Base-by-base conservation (phyloP, 2,329 filamentous ascomycete genomes). In the Curvularia sp. region DNA sequence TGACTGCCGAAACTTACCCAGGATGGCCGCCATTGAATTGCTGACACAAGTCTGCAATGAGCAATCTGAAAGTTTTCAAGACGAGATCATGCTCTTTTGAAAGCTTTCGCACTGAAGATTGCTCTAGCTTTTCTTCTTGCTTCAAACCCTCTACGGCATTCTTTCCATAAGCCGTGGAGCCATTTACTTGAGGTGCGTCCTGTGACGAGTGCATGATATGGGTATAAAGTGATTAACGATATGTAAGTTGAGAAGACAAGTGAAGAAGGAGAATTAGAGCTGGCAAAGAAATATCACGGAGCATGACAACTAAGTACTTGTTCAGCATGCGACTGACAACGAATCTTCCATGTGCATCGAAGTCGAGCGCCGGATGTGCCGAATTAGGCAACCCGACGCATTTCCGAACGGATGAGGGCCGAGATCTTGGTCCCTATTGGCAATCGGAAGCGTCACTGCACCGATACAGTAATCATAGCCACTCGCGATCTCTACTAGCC, bases 21-120 rank as follows among this genome's bases (percentile, higher is more conserved):
- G 88, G 88, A 69, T 90, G 88, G 0, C 88, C 88, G 35, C 87
- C 87, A 61, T 85, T 85, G 75, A 89, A 91, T 63, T 90, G 88
- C 71, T 90, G 83, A 67, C 87, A 90, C 3, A 91, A 76, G 70
- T 91, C 88, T 44, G 88, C 86, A 58, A 64, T 66, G 26, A 63
- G 61, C 43, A 59, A 28, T 4, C 62, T 59, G 18, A 65, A 66
- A 2, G 60, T 57, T 8, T 53, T 49, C 24, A 66, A 48, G 15
- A 66, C 62, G n/a, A 53, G 46, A 22, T 60, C 63, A 6, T 66
- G 63, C 35, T 63, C 57, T 31, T 61, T 56, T 2, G 55, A 58
- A 5, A 55, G 42, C 15, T 46, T 58, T 24, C 26, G 51, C 2
- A 55, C 44, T 18, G 55, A 58, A 1, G 51, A 90, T 87, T 30